Evolutionary conservation across 345 rosid genomes (phyloP).

Genomic region (Melaleuca quinquenervia): DNA sequence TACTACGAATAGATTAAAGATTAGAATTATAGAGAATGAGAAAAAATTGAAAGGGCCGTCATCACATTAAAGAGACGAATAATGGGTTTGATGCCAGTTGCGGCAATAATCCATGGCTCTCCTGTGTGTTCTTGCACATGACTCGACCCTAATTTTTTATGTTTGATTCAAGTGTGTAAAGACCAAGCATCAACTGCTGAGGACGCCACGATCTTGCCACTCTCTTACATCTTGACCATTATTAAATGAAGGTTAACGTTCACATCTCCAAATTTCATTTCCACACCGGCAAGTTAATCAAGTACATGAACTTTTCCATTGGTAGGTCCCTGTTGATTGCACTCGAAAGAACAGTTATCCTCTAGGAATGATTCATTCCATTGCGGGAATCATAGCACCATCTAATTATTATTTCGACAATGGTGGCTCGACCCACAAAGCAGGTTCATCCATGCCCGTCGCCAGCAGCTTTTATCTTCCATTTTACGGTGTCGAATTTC

Average conservation of each 20-base stretch:
- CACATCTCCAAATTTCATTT: neutral
- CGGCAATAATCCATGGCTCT: neutral
- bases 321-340: neutral
- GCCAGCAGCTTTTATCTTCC: neutral
- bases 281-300: neutral
- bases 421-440: neutral
- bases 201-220: neutral
- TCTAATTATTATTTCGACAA: neutral
- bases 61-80: neutral
- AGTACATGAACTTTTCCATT: neutral
- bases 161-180: neutral
- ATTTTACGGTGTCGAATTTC: neutral
- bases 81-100: neutral
- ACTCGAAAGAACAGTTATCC: neutral
- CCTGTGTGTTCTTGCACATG: neutral
- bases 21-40: neutral
- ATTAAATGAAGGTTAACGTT: neutral
- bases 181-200: neutral
- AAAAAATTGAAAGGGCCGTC: neutral
- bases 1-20: neutral
- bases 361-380: neutral
- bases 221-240: neutral
- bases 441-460: neutral
- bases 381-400: neutral
- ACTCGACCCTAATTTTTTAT: neutral